Percentiles rank a stretch among this genome's conserved stretches.
phyloP scores from a whole-genome alignment of 768 basidiomycete species.

The Tricholoma matsutake region DNA sequence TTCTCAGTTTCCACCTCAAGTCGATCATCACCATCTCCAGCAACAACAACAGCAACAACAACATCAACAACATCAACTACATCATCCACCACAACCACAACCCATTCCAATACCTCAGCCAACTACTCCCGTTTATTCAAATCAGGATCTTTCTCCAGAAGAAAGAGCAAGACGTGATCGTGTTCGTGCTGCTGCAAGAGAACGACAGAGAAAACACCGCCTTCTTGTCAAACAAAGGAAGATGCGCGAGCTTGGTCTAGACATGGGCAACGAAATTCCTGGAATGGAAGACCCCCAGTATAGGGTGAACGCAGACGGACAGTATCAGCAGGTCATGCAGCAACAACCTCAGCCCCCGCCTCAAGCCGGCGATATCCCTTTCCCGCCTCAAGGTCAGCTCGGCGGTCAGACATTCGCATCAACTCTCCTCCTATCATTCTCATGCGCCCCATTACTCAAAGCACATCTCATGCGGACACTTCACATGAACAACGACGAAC shows the following conservation, averaged over 20 bases:
- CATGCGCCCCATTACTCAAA: conserved; percentile 70
- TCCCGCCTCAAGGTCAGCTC: conserved; percentile 51
- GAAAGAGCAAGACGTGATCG: conserved; percentile 67
- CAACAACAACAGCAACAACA: conserved; percentile 31
- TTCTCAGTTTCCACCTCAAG: conserved; percentile 30
- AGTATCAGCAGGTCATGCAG: conserved; percentile 42
- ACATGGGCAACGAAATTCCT: conserved; percentile 74
- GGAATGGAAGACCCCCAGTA: conserved; percentile 68
- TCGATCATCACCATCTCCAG: conserved; percentile 26
- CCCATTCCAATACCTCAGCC: conserved; percentile 15
- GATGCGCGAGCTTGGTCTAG: conserved; percentile 77
- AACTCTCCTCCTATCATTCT: conserved; percentile 71
- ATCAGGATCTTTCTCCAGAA: conserved; percentile 49
- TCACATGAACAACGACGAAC: conserved; percentile 75
- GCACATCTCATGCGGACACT: conserved; percentile 70
- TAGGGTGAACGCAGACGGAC: conserved; percentile 47
- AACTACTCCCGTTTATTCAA: conserved; percentile 13
- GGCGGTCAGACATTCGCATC: conserved; percentile 81
- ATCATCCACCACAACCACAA: conserved; percentile 9
- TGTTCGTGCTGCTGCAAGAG: conserved; percentile 72
- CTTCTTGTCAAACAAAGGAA: conserved; percentile 75
- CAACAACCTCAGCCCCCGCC: conserved; percentile 30
- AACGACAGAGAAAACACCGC: conserved; percentile 82
- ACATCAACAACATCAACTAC: conserved; percentile 32
- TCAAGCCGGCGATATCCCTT: conserved; percentile 52